Evolutionary conservation across 441 rosid genomes (phyloP).

Genomic region (Lepidium campestre): DNA sequence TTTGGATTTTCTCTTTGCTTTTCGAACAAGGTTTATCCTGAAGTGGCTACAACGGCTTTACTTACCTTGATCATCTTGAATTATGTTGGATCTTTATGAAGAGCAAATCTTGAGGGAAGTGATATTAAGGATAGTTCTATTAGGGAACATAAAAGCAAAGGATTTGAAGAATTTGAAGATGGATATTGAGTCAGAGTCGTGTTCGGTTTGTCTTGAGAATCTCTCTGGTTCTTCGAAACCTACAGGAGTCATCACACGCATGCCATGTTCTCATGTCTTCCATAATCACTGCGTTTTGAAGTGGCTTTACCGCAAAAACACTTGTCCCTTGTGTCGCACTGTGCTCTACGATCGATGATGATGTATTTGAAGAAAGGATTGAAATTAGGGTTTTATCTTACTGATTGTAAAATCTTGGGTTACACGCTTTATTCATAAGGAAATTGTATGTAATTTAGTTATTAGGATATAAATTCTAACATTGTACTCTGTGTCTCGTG

Average conservation of each 20-base stretch:
- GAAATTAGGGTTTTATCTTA: neutral
- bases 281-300: neutral
- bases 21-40: neutral
- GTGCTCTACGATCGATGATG: neutral
- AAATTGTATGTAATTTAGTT: neutral
- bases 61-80: neutral
- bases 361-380: neutral
- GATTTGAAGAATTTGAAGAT: neutral
- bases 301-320: conserved; percentile 9
- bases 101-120: neutral
- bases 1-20: neutral
- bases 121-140: neutral
- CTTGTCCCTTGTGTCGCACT: conserved; percentile 14
- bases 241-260: neutral
- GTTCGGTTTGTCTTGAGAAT: conserved; percentile 15
- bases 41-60: neutral
- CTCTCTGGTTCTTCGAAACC: neutral
- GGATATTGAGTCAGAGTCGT: conserved; percentile 3
- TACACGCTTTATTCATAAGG: neutral
- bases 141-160: neutral
- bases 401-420: neutral
- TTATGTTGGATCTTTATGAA: neutral
- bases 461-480: neutral
- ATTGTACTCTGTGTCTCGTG: neutral
- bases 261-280: conserved; percentile 13